Base-by-base conservation (phyloP, 1,284 basidiomycete species). In the Macrocystidia cucumis region DNA sequence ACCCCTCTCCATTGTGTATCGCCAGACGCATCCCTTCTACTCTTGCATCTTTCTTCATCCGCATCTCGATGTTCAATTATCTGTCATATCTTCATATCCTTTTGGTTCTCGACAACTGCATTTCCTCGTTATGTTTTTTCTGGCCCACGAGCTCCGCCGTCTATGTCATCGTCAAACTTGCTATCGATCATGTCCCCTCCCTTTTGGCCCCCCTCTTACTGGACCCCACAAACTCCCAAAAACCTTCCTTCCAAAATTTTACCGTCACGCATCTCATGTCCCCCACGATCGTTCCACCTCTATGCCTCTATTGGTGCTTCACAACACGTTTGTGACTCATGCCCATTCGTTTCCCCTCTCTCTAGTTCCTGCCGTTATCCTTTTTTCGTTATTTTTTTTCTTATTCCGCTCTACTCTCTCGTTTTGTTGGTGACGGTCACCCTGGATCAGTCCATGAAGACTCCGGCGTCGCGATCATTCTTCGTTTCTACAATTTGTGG, bases 181-280 rank as follows among this genome's bases (percentile, higher is more conserved):
- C 43, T 51, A 42, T 48, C 43, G 44, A 36, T 36, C 36, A 43
- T 48, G 42, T 38, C 39, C 37, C 47, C 45, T 49, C 43, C 43
- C 44, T 44, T 42, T 44, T 33, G 39, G 46, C 35, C 40, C 36
- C 39, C 35, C 45, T 46, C 20, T 43, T n/a, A 18, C 17, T 30
- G n/a, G 29, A 16, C 29, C 5, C 5, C n/a, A 30, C 17, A 18
- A 30, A 5, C 29, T 27, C 21, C 6, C 20, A 17, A 34, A 21
- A 33, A 20, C 26, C 20, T 30, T 37, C 37, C 33, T 47, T 36
- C 37, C 24, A 28, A 23, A 33, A 19, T 18, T 33, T 35, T 8
- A n/a, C 24, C n/a, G n/a, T n/a, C n/a, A n/a, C n/a, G n/a, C n/a
- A n/a, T n/a, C n/a, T n/a, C n/a, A n/a, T n/a, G n/a, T n/a, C n/a